These are phyloP conservation scores for Alternaria angustiovoidea DNA, from an alignment of 2,329 filamentous ascomycete species.

Conservation along the genomic window DNA sequence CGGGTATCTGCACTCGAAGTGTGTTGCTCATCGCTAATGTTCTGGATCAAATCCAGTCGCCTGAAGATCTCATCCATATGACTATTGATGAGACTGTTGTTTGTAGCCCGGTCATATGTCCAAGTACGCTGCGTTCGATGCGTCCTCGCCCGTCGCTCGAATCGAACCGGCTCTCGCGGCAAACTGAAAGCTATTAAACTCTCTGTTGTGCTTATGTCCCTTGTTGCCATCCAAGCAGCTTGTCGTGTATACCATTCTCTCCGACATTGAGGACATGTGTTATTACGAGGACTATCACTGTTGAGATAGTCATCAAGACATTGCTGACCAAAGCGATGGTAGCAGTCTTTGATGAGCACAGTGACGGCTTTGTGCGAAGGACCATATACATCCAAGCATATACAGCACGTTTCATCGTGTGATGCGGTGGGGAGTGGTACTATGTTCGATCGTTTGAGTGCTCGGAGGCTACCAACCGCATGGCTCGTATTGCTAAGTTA, in stretches of 20 bases:
- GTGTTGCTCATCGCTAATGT: not conserved
- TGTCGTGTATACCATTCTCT: constrained; percentile 14
- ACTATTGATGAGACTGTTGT: not conserved
- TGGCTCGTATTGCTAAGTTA: not conserved
- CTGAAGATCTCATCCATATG: constrained; percentile 3
- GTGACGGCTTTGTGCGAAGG: constrained; percentile 6
- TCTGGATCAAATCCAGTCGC: not conserved
- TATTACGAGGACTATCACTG: constrained; percentile 9
- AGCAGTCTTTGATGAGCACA: constrained; percentile 11
- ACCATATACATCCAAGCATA: constrained; percentile 8
- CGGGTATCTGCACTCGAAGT: not conserved
- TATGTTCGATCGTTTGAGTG: not conserved
- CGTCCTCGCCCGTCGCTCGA: not conserved
- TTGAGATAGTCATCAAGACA: constrained; percentile 17
- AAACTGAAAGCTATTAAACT: not conserved
- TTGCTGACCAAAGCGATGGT: constrained; percentile 18
- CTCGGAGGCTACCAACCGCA: not conserved
- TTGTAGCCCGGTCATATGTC: not conserved
- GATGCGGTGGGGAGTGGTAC: not conserved
- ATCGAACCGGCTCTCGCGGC: not conserved
- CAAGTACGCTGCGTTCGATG: not conserved
- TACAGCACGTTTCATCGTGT: constrained; percentile 10
- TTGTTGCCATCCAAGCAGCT: not conserved
- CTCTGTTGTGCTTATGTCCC: constrained; percentile 8
- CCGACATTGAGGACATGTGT: constrained; percentile 21